A percentile compares a stretch with the other conserved stretches of the same genome.
These are phyloP conservation scores for Extremus antarcticus DNA, from an alignment of 495 filamentous ascomycete species.

Conservation along the genomic window DNA sequence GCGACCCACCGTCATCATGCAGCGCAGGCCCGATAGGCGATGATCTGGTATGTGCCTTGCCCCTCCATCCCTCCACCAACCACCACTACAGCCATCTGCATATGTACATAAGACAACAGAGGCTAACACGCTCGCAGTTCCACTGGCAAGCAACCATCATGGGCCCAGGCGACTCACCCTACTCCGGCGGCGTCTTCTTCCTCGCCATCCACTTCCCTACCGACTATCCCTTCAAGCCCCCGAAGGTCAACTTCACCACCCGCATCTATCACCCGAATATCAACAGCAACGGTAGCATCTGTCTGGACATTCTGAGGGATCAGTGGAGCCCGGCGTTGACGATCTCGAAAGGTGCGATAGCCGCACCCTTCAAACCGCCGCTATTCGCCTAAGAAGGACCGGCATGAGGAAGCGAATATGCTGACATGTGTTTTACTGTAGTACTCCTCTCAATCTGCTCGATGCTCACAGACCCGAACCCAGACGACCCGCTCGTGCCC, in stretches of 20 bases:
- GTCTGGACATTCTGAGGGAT: slow-evolving; percentile 92
- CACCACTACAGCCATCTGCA: not conserved
- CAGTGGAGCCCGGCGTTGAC: slow-evolving; percentile 98
- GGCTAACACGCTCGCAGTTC: slow-evolving; percentile 49
- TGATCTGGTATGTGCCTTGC: slow-evolving; percentile 72
- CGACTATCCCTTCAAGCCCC: slow-evolving; percentile 99
- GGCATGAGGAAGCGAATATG: not conserved
- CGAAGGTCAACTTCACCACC: slow-evolving; percentile 99
- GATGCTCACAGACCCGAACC: slow-evolving; percentile 99
- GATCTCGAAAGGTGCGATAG: slow-evolving; percentile 81
- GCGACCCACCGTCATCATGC: slow-evolving; percentile 97
- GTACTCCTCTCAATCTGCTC: slow-evolving; percentile 98
- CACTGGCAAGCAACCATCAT: slow-evolving; percentile 99
- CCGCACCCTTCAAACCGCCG: not conserved
- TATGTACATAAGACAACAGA: not conserved
- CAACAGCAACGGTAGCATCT: slow-evolving; percentile 99
- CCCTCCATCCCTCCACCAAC: not conserved
- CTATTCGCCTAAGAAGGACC: not conserved
- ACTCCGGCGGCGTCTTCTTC: slow-evolving; percentile 97
- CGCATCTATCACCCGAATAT: slow-evolving; percentile 99
- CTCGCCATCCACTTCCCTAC: slow-evolving; percentile 96
- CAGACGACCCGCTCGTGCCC: slow-evolving; percentile 93
- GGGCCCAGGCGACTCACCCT: slow-evolving; percentile 96
- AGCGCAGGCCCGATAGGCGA: slow-evolving; percentile 93
- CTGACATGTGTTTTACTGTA: slow-evolving; percentile 27